A percentile compares a stretch with the other conserved stretches of the same genome.
Conservation (phyloP, 1,139 yeast species). For the Ogataea hybrid region DNA sequence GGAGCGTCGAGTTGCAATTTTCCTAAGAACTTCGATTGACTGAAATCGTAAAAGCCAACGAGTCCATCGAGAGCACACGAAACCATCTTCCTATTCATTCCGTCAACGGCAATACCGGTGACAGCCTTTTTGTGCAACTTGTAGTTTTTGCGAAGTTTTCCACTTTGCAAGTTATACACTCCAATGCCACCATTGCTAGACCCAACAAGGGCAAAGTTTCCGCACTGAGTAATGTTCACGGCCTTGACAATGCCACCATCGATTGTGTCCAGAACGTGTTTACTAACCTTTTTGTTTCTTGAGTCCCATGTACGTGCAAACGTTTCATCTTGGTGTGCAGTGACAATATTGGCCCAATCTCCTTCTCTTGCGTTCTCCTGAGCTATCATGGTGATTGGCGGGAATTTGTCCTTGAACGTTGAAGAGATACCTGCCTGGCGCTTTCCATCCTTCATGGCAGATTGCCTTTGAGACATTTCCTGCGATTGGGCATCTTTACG, state of each 20-base stretch:
- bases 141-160: constrained; percentile 61
- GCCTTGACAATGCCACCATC: constrained; percentile 83
- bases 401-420: constrained; percentile 59
- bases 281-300: constrained; percentile 78
- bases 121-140: constrained; percentile 75
- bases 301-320: constrained; percentile 94
- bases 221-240: constrained; percentile 86
- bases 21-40: constrained; percentile 66
- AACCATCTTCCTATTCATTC: constrained; percentile 84
- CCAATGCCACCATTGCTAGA: constrained; percentile 87
- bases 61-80: constrained; percentile 87
- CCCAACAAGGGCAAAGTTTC: constrained; percentile 94
- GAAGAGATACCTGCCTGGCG: constrained; percentile 56
- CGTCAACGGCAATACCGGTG: constrained; percentile 87
- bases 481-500: constrained; percentile 97
- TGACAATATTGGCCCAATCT: constrained; percentile 94
- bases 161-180: constrained; percentile 89
- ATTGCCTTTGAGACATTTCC: constrained; percentile 79
- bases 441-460: constrained; percentile 52
- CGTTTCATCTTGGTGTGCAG: constrained; percentile 82
- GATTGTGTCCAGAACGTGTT: constrained; percentile 62
- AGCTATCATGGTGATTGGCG: constrained; percentile 73
- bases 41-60: constrained; percentile 85
- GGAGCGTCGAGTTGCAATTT: constrained; percentile 73
- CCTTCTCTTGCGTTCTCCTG: constrained; percentile 78